Evolutionary conservation across 345 rosid genomes (phyloP).

Genomic region (Syzygium jambos): DNA sequence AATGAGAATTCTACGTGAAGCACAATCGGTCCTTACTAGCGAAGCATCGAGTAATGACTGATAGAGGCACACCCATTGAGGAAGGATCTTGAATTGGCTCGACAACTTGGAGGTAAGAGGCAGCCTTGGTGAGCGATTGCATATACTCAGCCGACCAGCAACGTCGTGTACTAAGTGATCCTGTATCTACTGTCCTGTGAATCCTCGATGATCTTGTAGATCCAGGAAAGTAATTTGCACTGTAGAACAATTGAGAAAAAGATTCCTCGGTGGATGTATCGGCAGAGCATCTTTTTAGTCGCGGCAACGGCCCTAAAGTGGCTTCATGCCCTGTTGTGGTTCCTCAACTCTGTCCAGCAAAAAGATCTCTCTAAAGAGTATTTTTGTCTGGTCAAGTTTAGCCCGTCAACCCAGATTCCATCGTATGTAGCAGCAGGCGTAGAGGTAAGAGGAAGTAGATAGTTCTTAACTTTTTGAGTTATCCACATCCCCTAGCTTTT

Average conservation of each 20-base stretch:
- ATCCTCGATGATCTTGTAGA: neutral
- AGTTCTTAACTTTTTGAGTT: neutral
- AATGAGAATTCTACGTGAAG: neutral
- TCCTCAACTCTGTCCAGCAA: neutral
- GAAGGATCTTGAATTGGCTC: neutral
- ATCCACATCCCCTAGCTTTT: neutral
- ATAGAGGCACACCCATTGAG: neutral
- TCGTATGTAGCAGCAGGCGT: neutral
- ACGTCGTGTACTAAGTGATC: neutral
- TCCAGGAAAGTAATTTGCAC: neutral
- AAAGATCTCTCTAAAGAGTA: neutral
- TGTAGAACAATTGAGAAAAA: neutral
- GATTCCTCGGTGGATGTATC: neutral
- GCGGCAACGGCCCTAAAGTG: neutral
- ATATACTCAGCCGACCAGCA: neutral
- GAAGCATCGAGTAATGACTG: neutral
- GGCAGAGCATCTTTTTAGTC: neutral
- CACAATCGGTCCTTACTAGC: too few species aligned
- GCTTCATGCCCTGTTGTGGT: neutral
- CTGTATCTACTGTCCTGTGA: neutral
- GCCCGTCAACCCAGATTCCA: neutral
- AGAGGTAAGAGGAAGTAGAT: neutral
- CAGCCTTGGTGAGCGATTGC: neutral
- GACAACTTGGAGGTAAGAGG: neutral
- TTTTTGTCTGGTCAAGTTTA: neutral